These are phyloP conservation scores for Vigna nakashimae DNA, from an alignment of 306 rosid species.

Conservation along the genomic window DNA sequence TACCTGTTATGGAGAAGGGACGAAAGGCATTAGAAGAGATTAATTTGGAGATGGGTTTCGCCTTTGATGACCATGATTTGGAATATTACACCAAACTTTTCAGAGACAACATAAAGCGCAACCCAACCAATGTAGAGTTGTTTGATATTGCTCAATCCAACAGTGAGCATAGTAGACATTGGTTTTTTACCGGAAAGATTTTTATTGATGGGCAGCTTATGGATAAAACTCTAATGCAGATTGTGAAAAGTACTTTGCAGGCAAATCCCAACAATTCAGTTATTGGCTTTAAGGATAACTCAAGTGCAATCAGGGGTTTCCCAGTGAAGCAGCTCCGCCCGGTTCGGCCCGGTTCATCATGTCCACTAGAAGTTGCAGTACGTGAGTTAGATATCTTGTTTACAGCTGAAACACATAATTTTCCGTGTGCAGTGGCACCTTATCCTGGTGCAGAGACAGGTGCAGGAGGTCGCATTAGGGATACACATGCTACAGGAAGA, in stretches of 20 bases:
- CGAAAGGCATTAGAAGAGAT: slow-evolving; percentile 84
- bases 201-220: slow-evolving; percentile 72
- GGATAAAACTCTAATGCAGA: slow-evolving; percentile 85
- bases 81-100: slow-evolving; percentile 82
- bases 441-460: slow-evolving; percentile 98
- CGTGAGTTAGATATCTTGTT: slow-evolving; percentile 74
- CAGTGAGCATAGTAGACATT: slow-evolving; percentile 92
- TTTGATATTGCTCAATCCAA: slow-evolving; percentile 96
- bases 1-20: slow-evolving; percentile 86
- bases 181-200: slow-evolving; percentile 91
- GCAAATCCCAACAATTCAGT: slow-evolving; percentile 88
- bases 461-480: slow-evolving; percentile 93
- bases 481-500: slow-evolving; percentile 95
- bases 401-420: slow-evolving; percentile 95
- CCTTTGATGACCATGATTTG: slow-evolving; percentile 93
- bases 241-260: slow-evolving; percentile 87
- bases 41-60: slow-evolving; percentile 83
- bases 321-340: slow-evolving; percentile 75
- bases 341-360: slow-evolving; percentile 69
- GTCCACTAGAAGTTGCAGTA: slow-evolving; percentile 53
- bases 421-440: slow-evolving; percentile 98
- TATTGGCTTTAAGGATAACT: slow-evolving; percentile 93
- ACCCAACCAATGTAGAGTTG: slow-evolving; percentile 86
- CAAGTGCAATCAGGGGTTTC: slow-evolving; percentile 90
- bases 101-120: slow-evolving; percentile 77